Base-by-base conservation (phyloP, 176 grass and related monocot genomes). In the Juncus inflexus region DNA sequence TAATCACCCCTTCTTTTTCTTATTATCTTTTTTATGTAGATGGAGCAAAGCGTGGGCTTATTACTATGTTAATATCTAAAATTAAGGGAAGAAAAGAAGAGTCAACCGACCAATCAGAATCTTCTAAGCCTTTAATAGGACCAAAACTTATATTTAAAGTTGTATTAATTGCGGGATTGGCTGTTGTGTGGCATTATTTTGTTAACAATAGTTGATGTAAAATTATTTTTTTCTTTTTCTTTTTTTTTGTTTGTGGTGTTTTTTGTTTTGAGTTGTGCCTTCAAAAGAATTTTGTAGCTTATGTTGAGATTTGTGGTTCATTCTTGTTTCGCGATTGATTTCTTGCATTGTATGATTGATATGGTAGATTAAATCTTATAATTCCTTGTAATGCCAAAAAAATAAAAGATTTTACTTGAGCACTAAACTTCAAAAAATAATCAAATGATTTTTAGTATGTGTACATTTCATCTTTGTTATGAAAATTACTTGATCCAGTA, bases 101-200 rank as follows among this genome's bases (percentile, higher is more conserved):
- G 15, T 71, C 64, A 19, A 9, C 64, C 56, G 39, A 75, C 12
- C 12, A 73, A 52, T 62, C 78, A 39, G 40, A 59, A 16, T 47
- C 14, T 7, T 41, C 28, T 3, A 38, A 66, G 19, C 38, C 75
- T 51, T 61, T 77, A 40, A 40, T 77, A 16, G 58, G 72, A 11
- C 65, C 58, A 10, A 81, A 81, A 54, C 11, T 70, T 40, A 57
- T 81, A 42, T 56, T 83, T 47, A 77, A 79, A 55, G 58, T 79
- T 14, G 61, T 77, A 54, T n/a, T 83, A 11, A 52, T 73, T 72
- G 67, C 54, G 4, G 13, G 59, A 35, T 40, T 77, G 55, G 67
- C 66, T 42, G 67, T 77, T 77, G 37, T 72, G 69, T 77, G 74
- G 61, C 66, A 83, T 61, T 83, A 61, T 71, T 66, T 61, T 53